phyloP scores from a whole-genome alignment of 371 early-diverging fungal genomes.

The Lichtheimia hyalospora region DNA sequence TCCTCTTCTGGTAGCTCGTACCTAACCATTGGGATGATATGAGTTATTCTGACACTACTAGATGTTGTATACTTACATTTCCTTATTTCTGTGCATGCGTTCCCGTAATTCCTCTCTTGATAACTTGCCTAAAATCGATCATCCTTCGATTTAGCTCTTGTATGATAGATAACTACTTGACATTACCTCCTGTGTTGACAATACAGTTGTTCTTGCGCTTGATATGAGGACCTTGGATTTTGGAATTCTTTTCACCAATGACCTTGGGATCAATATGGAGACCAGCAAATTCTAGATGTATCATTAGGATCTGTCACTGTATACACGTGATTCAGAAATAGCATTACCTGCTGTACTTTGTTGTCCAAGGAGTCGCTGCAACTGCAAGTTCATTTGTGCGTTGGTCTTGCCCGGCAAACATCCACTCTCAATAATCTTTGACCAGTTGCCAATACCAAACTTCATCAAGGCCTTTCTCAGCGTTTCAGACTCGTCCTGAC shows the following conservation, averaged over 20 bases:
- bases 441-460: constrained; percentile 94
- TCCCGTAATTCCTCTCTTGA: constrained; percentile 74
- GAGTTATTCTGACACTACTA: neutral
- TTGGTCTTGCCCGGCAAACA: constrained; percentile 88
- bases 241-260: constrained; percentile 79
- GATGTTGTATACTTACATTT: constrained; percentile 44
- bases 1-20: constrained; percentile 69
- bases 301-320: neutral
- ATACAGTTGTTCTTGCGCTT: constrained; percentile 91
- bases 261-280: constrained; percentile 88
- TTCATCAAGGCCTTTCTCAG: constrained; percentile 83
- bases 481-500: constrained; percentile 77
- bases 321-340: neutral
- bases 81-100: constrained; percentile 69
- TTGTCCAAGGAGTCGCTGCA: constrained; percentile 91
- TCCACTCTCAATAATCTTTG: constrained; percentile 85
- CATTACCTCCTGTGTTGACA: constrained; percentile 77
- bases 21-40: constrained; percentile 22
- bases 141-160: no score
- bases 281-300: constrained; percentile 74
- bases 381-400: constrained; percentile 93
- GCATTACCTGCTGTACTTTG: constrained; percentile 83
- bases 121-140: constrained; percentile 52
- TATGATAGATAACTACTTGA: no score
- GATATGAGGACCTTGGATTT: constrained; percentile 78